Evolutionary conservation across 2,329 filamentous ascomycete species (phyloP).

Genomic region (Aspergillus brunneoviolaceus): DNA sequence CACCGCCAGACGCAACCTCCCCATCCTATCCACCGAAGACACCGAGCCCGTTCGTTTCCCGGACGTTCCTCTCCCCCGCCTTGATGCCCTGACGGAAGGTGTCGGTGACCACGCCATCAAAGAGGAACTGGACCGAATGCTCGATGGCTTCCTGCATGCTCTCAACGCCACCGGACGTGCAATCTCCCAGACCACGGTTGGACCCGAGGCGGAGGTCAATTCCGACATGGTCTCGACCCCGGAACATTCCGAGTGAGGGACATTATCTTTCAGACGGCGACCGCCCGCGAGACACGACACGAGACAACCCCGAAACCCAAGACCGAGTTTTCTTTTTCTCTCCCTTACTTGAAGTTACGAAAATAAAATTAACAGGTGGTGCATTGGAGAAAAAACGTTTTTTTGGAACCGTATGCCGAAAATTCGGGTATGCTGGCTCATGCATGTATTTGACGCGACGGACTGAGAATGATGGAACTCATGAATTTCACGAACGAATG

Average conservation of each 20-base stretch:
- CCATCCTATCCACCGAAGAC: conserved; percentile 10
- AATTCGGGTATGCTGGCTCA: too few species aligned
- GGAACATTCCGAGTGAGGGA: conserved; percentile 18
- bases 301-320: not conserved
- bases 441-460: not conserved
- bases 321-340: too few species aligned
- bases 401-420: too few species aligned
- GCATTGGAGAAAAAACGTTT: too few species aligned
- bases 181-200: conserved; percentile 18
- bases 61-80: conserved; percentile 37
- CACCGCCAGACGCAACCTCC: conserved; percentile 21
- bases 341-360: too few species aligned
- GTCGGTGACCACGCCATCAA: conserved; percentile 38
- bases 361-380: too few species aligned
- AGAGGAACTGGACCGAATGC: conserved; percentile 42
- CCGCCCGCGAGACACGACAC: not conserved
- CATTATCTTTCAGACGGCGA: too few species aligned
- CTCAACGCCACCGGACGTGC: conserved; percentile 40
- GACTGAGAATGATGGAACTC: not conserved
- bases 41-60: conserved; percentile 37
- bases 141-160: conserved; percentile 41
- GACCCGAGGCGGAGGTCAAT: conserved; percentile 12
- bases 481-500: not conserved
- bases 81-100: conserved; percentile 39
- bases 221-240: conserved; percentile 13